A percentile compares a stretch with the other conserved stretches of the same genome.
Evolutionary conservation across 306 rosid species (phyloP).

Genomic region (Benincasa hispida): DNA sequence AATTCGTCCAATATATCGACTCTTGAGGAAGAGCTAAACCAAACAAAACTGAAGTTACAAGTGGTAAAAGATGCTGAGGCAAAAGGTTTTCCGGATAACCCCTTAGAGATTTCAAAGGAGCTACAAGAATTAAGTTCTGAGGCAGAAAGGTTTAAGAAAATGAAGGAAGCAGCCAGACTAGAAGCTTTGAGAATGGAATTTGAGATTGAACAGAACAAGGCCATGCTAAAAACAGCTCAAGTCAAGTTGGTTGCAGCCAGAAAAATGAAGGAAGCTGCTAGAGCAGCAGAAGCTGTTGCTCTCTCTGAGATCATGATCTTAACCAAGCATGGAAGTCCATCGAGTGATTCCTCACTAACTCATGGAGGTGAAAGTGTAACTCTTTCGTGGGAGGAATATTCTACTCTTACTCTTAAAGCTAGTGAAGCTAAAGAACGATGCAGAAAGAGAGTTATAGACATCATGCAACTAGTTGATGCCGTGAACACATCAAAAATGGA

Average conservation of each 20-base stretch:
- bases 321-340: conserved; percentile 27
- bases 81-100: conserved; percentile 24
- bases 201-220: conserved; percentile 69
- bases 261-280: conserved; percentile 89
- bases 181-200: conserved; percentile 50
- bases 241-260: conserved; percentile 72
- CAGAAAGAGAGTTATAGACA: conserved; percentile 45
- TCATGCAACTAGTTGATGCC: conserved; percentile 62
- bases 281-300: conserved; percentile 76
- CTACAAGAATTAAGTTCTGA: conserved; percentile 53
- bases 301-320: conserved; percentile 60
- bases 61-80: conserved; percentile 47
- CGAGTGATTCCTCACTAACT: conserved; percentile 24
- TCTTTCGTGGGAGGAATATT: conserved; percentile 63
- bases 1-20: conserved; percentile 50
- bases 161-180: conserved; percentile 57
- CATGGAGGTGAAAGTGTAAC: conserved; percentile 45
- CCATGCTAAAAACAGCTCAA: conserved; percentile 66
- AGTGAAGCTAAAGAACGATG: conserved; percentile 53
- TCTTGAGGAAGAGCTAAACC: conserved; percentile 77
- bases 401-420: conserved; percentile 42
- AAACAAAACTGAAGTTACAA: conserved; percentile 49
- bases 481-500: conserved; percentile 52
- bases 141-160: conserved; percentile 56
- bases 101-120: conserved; percentile 49